Base-by-base conservation (phyloP, 1,284 basidiomycete genomes). In the Amylostereum areolatum region DNA sequence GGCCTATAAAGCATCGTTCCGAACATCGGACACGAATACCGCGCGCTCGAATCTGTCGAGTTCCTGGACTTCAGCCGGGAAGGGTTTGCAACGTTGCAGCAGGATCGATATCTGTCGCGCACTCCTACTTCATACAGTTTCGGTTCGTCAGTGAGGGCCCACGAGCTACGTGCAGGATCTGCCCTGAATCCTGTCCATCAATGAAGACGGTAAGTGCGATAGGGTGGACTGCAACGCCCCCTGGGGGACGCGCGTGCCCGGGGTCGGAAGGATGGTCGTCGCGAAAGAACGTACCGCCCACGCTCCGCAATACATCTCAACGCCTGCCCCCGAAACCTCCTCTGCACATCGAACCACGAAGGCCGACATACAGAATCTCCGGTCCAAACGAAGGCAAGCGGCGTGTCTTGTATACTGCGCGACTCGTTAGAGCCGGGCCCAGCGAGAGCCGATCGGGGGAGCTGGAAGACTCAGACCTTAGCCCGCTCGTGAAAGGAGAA, bases 381-480 rank as follows among this genome's bases (percentile, higher is more conserved):
- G 64, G 55, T 64, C 60, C 60, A 56, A 53, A 52, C 51, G 37
- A 51, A 45, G 55, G 51, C 18, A 50, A 58, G 52, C 51, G 57
- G 61, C 34, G 34, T 50, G 69, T 77, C 75, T 77, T 69, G 72
- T 78, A 69, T 66, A 70, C 66, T 70, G 68, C 66, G 67, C 69
- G 61, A 67, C 65, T 60, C 58, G 55, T 78, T 65, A 67, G 54
- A 62, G 65, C 70, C 63, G 68, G 72, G 65, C 74, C 68, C 76
- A 42, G 68, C 70, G 64, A 78, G 73, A 70, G 73, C 63, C 76
- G 57, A 70, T 74, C 69, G 49, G 69, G 69, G 70, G 65, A 69
- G 73, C 73, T 68, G 56, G 34, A 9, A 35, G 67, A 62, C 76
- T 80, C 79, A 79, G 78, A 80, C 77, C 77, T 77, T 80, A 68